Base-by-base conservation (phyloP, 139 green algal genomes). In the Picochlorum sp. region DNA sequence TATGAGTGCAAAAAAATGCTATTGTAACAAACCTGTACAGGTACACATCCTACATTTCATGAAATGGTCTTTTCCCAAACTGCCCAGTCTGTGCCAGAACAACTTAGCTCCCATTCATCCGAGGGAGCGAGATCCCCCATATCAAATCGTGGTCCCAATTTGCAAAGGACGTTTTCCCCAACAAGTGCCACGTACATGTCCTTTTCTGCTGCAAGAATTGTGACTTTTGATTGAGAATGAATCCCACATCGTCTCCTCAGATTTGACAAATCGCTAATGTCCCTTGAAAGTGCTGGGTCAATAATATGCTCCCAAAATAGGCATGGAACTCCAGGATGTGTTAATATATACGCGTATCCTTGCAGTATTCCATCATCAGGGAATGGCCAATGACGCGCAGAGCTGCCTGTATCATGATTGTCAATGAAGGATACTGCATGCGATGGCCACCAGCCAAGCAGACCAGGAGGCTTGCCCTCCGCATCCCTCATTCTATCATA, bases 321-420 rank as follows among this genome's bases (percentile, higher is more conserved):
- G 67, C 72, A 84, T 18, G 81, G 81, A 3, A 80, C 69, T 60
- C 89, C 87, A 0, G 90, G 90, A 71, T 97, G 90, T 12, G 90
- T 97, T 28, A 97, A 71, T 33, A 96, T 87, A 75, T 97, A 97
- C 14, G 86, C 85, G 52, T 97, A 97, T 24, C 90, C 90, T 29
- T 74, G 24, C 22, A 62, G 63, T 7, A 90, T 45, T 16, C 53
- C 9, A 22, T 37, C 30, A 33, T 22, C 41, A 4, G 89, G 89
- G 56, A 90, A 93, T 29, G 80, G 80, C 84, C 85, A 93, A 64
- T 88, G 82, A 51, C 76, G 61, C 64, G 80, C 75, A 20, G 56
- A 80, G 62, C 61, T 76, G 33, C 74, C 81, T 30, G 81, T 84
- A 60, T 85, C 75, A 36, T 88, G 87, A 64, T 94, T 95, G 36